Evolutionary conservation across 805 yeast genomes (phyloP).

Genomic region (Myxozyma monticola): DNA sequence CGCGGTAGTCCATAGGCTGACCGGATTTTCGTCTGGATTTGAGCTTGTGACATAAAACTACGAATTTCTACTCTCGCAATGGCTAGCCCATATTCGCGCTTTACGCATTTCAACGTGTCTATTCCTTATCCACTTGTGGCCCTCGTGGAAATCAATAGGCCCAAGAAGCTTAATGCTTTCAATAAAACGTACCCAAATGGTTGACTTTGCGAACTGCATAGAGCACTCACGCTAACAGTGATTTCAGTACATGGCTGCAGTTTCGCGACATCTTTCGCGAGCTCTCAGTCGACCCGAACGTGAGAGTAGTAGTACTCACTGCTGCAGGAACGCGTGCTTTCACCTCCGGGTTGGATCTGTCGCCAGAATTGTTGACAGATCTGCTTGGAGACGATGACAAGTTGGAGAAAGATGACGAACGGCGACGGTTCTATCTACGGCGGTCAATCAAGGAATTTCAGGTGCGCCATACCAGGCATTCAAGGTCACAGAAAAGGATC

Average conservation of each 20-base stretch:
- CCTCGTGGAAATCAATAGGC: conserved; percentile 63
- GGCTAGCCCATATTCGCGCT: conserved; percentile 24
- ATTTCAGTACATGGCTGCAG: conserved; percentile 55
- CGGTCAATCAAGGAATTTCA: conserved; percentile 59
- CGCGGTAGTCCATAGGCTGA: too few species aligned
- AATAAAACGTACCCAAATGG: conserved; percentile 8
- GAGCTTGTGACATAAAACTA: not conserved
- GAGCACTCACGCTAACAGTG: not conserved
- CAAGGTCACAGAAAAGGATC: too few species aligned
- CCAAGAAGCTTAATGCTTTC: conserved; percentile 60
- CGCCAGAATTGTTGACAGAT: conserved; percentile 24
- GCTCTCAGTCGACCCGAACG: conserved; percentile 48
- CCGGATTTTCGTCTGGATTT: too few species aligned
- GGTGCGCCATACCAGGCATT: too few species aligned
- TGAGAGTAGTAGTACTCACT: conserved; percentile 58
- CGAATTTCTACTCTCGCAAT: not conserved
- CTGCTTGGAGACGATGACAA: conserved; percentile 25
- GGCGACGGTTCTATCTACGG: conserved; percentile 38
- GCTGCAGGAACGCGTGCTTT: conserved; percentile 57
- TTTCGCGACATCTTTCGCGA: conserved; percentile 50
- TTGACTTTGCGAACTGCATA: not conserved
- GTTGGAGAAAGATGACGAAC: conserved; percentile 26
- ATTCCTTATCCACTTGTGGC: conserved; percentile 50
- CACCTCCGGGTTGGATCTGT: conserved; percentile 64
- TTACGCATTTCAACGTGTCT: conserved; percentile 42